These are phyloP conservation scores for Thuja plicata DNA, from an alignment of 83 land plant genomes.

Conservation along the genomic window DNA sequence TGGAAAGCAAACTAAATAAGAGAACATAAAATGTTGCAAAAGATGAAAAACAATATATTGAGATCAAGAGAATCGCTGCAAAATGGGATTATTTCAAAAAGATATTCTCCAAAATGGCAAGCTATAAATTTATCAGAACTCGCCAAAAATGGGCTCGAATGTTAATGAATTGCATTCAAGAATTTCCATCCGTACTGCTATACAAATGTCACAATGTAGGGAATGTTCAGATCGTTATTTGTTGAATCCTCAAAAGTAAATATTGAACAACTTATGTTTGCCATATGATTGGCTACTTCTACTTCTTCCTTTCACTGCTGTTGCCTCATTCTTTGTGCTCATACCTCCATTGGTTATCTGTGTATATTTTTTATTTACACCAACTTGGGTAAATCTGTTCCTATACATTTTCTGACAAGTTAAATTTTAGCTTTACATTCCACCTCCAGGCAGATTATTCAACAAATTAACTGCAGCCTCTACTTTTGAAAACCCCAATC, in stretches of 20 bases:
- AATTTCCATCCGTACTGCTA: background rate
- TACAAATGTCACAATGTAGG: background rate
- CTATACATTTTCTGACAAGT: no score
- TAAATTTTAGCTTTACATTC: no score
- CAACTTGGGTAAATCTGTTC: background rate
- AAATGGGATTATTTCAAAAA: background rate
- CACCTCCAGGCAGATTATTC: no score
- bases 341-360: background rate
- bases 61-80: background rate
- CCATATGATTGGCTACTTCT: background rate
- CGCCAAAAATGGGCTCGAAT: background rate
- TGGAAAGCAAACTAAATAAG: background rate
- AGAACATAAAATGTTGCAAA: background rate
- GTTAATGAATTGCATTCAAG: background rate
- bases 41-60: background rate
- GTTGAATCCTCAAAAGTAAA: background rate
- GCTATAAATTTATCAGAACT: background rate
- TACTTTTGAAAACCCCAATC: no score
- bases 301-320: background rate
- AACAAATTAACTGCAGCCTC: no score
- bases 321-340: background rate
- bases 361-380: background rate
- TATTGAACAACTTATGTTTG: background rate
- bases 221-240: background rate
- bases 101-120: background rate